Conservation (phyloP, 2,329 filamentous ascomycete genomes). For the Paecilomyces fulvus region DNA sequence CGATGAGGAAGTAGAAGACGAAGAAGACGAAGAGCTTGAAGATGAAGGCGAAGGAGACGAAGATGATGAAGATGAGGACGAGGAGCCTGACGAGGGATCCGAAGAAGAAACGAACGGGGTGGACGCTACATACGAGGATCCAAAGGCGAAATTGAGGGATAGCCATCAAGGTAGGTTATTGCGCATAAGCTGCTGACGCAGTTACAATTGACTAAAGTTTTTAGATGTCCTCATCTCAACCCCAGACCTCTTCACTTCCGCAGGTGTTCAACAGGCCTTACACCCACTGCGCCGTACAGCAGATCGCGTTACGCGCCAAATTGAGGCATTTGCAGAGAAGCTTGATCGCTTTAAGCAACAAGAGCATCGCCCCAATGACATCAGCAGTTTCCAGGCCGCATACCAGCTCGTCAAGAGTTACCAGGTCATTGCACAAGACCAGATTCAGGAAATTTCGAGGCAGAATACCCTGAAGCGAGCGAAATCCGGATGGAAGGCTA, state of each 20-base stretch:
- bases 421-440: slow-evolving; percentile 45
- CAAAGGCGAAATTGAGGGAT: slow-evolving; percentile 1
- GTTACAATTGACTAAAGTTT: slow-evolving; percentile 8
- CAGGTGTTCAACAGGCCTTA: slow-evolving; percentile 44
- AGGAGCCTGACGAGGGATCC: slow-evolving; percentile 17
- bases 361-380: slow-evolving; percentile 39
- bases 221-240: slow-evolving; percentile 11
- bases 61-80: slow-evolving; percentile 21
- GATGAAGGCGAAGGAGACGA: slow-evolving; percentile 18
- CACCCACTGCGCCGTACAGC: slow-evolving; percentile 56
- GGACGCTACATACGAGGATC: slow-evolving; percentile 11
- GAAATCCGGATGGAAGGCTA: slow-evolving; percentile 22
- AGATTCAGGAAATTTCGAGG: slow-evolving; percentile 37
- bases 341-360: slow-evolving; percentile 65
- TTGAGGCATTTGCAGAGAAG: slow-evolving; percentile 75
- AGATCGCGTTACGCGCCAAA: slow-evolving; percentile 66
- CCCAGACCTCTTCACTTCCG: slow-evolving; percentile 33
- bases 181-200: not conserved
- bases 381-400: slow-evolving; percentile 55
- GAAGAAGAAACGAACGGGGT: slow-evolving; percentile 18
- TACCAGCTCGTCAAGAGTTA: slow-evolving; percentile 61
- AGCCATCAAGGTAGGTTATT: slow-evolving; percentile 8
- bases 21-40: slow-evolving; percentile 13
- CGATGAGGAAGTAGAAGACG: slow-evolving; percentile 17
- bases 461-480: slow-evolving; percentile 32